Base-by-base conservation (phyloP, 2,329 filamentous ascomycete genomes). In the Pestalotiopsis sp. region DNA sequence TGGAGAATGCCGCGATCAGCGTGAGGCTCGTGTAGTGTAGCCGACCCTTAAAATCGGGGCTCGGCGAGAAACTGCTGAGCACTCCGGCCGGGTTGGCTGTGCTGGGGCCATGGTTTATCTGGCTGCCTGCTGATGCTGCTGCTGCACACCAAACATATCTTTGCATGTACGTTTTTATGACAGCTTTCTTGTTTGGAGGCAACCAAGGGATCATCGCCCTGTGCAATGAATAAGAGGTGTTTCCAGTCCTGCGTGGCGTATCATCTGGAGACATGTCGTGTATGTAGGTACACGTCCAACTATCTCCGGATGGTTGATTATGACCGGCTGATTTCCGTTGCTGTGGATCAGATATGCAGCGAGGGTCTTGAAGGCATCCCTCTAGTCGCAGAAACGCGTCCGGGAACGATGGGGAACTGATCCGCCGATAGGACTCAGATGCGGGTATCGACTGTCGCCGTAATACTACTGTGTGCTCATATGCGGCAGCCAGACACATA, bases 1-100 rank as follows among this genome's bases (percentile, higher is more conserved):
- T 68, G 65, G 30, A 55, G 40, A 20, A 66, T 52, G 65, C 67
- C 59, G 44, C 17, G 67, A 67, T 65, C 67, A 68, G 59, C 67
- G 24, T 44, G 67, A 48, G 67, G 59, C 66, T 68, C 60, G 39
- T 24, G 60, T 52, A 30, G 39, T 24, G 60, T 35, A 30, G 26
- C 26, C 30, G n/a, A 35, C 58, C 58, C 58, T 39, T 20, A 30
- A 40, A 22, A 44, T 20, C 40, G 60, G 60, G 24, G 26, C 60
- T 63, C 60, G 60, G 60, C 66, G 48, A 55, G 60, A 30, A 17
- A 58, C 22, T 26, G n/a, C 22, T 14, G n/a, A 26, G 22, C 26
- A 26, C 10, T 26, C 20, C 22, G 44, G 44, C 55, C 9, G 22
- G 22, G 56, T 22, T 58, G 56, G 20, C 22, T 58, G 22, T 58